phyloP scores from a whole-genome alignment of 495 filamentous ascomycete species.

The Lophium mytilinum region DNA sequence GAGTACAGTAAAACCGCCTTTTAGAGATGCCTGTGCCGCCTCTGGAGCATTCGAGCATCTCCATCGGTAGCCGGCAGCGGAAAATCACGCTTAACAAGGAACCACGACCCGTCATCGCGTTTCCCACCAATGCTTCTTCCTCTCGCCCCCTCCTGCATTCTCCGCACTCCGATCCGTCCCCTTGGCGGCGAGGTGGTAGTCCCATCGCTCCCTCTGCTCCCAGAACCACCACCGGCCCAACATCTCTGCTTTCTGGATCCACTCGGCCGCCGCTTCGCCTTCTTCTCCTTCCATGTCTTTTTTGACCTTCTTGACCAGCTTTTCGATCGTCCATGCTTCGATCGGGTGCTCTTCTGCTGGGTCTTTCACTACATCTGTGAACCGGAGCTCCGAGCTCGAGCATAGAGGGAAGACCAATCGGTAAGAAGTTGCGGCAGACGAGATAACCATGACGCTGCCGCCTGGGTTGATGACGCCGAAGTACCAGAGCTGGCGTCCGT shows the following conservation, averaged over 20 bases:
- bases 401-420: slow-evolving; percentile 39
- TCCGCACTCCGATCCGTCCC: neutral
- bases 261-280: slow-evolving; percentile 35
- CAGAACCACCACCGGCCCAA: slow-evolving; percentile 40
- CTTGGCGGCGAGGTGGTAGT: slow-evolving; percentile 26
- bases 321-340: neutral
- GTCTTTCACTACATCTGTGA: slow-evolving; percentile 33
- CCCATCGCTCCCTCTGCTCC: slow-evolving; percentile 39
- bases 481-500: slow-evolving; percentile 36
- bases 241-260: slow-evolving; percentile 40
- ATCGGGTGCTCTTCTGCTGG: slow-evolving; percentile 33
- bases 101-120: neutral
- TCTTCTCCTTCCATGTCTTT: slow-evolving; percentile 9
- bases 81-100: no score
- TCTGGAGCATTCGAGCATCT: no score
- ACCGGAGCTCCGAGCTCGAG: slow-evolving; percentile 35
- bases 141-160: slow-evolving; percentile 17
- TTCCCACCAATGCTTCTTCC: slow-evolving; percentile 25
- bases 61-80: no score
- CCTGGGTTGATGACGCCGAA: slow-evolving; percentile 43
- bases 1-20: no score
- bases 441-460: slow-evolving; percentile 36
- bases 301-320: slow-evolving; percentile 16
- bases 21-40: no score
- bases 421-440: slow-evolving; percentile 35